A percentile compares a stretch with the other conserved stretches of the same genome.
Conservation (phyloP, 352 stramenopile genomes). For the Pythium monospermum region DNA sequence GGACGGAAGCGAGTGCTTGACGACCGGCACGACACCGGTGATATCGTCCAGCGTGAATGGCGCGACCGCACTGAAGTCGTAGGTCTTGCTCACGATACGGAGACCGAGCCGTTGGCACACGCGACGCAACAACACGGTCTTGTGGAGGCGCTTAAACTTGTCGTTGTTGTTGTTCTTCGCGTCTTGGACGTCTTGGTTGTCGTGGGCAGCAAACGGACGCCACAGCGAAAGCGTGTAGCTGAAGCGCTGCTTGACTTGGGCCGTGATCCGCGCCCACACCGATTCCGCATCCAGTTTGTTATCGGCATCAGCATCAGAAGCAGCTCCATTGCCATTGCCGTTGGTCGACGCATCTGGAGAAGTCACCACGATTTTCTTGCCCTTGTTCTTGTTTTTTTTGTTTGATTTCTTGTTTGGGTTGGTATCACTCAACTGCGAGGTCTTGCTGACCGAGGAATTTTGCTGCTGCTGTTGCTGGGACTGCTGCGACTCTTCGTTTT, state of each 20-base stretch:
- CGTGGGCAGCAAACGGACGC: constrained; percentile 34
- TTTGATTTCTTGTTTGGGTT: constrained; percentile 29
- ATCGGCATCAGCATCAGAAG: no score
- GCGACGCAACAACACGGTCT: constrained; percentile 84
- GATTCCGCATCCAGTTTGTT: constrained; percentile 30
- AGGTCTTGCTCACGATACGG: constrained; percentile 85
- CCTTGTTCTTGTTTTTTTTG: constrained; percentile 45
- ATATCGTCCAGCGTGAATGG: constrained; percentile 91
- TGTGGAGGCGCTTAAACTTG: constrained; percentile 57
- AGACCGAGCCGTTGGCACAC: constrained; percentile 93
- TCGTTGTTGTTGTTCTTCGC: constrained; percentile 9
- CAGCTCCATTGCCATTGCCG: no score
- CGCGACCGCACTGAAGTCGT: constrained; percentile 66
- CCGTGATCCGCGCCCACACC: constrained; percentile 57
- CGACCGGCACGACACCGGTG: constrained; percentile 89
- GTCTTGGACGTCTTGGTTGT: constrained; percentile 19
- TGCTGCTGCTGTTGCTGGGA: constrained; percentile 4
- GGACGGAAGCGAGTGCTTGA: constrained; percentile 88
- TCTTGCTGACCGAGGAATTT: no score
- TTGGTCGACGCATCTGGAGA: background rate
- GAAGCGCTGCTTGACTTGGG: constrained; percentile 69
- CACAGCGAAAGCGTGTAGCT: constrained; percentile 76
- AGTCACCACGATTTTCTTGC: constrained; percentile 10
- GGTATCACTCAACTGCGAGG: constrained; percentile 23
- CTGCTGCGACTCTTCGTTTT: constrained; percentile 1